Evolutionary conservation across 106 monocot species (phyloP).

Genomic region (Agapanthus africanus): DNA sequence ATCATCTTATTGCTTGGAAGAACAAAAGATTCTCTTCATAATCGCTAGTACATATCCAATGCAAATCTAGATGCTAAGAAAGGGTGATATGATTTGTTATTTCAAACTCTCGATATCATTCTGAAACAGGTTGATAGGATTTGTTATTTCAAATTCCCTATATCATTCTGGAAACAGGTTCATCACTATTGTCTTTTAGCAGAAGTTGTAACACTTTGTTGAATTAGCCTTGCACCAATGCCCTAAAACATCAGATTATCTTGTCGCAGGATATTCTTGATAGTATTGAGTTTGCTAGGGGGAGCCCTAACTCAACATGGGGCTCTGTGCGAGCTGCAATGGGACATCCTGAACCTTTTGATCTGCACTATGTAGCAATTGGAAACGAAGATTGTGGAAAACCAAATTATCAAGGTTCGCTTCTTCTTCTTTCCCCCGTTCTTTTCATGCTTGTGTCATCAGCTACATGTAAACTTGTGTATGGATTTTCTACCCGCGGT

Average conservation of each 20-base stretch:
- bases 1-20: no score
- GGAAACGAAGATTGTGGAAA: constrained; percentile 93
- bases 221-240: not conserved
- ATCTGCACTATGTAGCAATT: constrained; percentile 70
- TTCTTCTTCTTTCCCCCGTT: no score
- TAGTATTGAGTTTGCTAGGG: constrained; percentile 92
- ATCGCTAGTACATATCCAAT: no score
- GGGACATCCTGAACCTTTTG: constrained; percentile 95
- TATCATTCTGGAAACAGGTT: not conserved
- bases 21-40: no score
- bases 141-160: no score
- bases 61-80: no score
- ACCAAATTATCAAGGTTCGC: constrained; percentile 48
- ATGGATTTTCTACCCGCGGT: no score
- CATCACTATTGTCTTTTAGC: not conserved
- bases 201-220: not conserved
- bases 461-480: no score
- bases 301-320: constrained; percentile 59
- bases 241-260: not conserved
- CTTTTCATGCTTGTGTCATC: no score
- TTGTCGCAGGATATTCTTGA: constrained; percentile 70
- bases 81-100: no score
- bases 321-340: constrained; percentile 71
- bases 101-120: no score
- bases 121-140: no score